These are phyloP conservation scores for Hygrocybe punicea DNA, from an alignment of 768 basidiomycete genomes.

Conservation along the genomic window DNA sequence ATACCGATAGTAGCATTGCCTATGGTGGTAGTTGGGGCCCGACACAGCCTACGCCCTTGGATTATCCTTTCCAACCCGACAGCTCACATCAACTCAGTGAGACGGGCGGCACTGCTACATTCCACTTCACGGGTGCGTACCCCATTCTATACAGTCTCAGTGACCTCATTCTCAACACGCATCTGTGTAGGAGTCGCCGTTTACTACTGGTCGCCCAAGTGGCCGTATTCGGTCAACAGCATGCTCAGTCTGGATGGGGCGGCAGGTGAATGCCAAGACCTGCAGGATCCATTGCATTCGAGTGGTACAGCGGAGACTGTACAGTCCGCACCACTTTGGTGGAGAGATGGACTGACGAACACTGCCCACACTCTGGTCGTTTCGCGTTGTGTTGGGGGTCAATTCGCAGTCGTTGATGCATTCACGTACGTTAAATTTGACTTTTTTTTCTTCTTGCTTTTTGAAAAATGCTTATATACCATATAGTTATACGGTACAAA, in stretches of 20 bases:
- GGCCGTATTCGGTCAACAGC: constrained; percentile 46
- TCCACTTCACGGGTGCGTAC: constrained; percentile 41
- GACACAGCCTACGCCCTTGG: neutral
- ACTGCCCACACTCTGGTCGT: neutral
- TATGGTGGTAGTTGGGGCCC: constrained; percentile 1
- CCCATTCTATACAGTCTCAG: neutral
- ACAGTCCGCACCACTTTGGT: neutral
- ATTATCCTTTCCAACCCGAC: neutral
- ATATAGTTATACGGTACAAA: no score
- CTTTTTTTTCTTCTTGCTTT: neutral
- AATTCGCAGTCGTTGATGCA: neutral
- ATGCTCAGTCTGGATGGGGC: constrained; percentile 39
- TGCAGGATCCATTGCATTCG: constrained; percentile 12
- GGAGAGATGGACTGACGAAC: neutral
- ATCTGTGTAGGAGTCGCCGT: constrained; percentile 39
- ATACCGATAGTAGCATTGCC: neutral
- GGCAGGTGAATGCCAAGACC: constrained; percentile 32
- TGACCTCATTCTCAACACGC: neutral
- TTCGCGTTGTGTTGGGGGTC: neutral
- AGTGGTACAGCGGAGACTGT: neutral
- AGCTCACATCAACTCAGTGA: neutral
- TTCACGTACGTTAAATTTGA: neutral
- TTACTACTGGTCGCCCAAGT: constrained; percentile 44
- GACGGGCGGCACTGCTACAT: constrained; percentile 25
- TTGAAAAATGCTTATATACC: no score